These are phyloP conservation scores for Quercus phellos DNA, from an alignment of 331 rosid genomes.

Conservation along the genomic window DNA sequence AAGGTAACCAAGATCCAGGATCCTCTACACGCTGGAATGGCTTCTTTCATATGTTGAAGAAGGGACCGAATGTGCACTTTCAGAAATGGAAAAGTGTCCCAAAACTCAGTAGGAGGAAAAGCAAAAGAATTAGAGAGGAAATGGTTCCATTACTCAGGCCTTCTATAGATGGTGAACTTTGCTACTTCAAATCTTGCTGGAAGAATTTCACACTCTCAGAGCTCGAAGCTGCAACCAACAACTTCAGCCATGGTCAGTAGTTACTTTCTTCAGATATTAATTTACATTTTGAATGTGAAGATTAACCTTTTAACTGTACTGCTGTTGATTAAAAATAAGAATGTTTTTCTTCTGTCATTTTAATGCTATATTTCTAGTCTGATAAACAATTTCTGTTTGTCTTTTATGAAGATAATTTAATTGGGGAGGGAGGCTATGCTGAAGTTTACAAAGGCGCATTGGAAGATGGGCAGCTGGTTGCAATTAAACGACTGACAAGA, in stretches of 20 bases:
- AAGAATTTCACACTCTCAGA: slow-evolving; percentile 61
- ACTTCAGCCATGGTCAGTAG: slow-evolving; percentile 66
- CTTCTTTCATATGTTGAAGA: slow-evolving; percentile 54
- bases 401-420: slow-evolving; percentile 50
- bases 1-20: slow-evolving; percentile 25
- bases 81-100: slow-evolving; percentile 45
- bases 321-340: background rate
- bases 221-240: slow-evolving; percentile 58
- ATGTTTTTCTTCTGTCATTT: background rate
- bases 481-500: slow-evolving; percentile 69
- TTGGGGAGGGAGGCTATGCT: slow-evolving; percentile 99
- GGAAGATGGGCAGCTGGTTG: slow-evolving; percentile 73
- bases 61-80: slow-evolving; percentile 57
- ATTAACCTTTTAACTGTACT: background rate
- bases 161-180: slow-evolving; percentile 44
- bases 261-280: slow-evolving; percentile 3
- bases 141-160: slow-evolving; percentile 45
- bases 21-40: slow-evolving; percentile 47
- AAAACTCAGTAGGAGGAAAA: slow-evolving; percentile 65
- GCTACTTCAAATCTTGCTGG: slow-evolving; percentile 82
- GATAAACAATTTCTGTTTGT: slow-evolving; percentile 6
- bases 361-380: slow-evolving; percentile 16
- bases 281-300: background rate
- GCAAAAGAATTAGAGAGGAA: slow-evolving; percentile 68
- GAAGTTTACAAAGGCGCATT: slow-evolving; percentile 79